Conservation (phyloP, 2,329 filamentous ascomycete species). For the Teratosphaeria pseudoeucalypti region DNA sequence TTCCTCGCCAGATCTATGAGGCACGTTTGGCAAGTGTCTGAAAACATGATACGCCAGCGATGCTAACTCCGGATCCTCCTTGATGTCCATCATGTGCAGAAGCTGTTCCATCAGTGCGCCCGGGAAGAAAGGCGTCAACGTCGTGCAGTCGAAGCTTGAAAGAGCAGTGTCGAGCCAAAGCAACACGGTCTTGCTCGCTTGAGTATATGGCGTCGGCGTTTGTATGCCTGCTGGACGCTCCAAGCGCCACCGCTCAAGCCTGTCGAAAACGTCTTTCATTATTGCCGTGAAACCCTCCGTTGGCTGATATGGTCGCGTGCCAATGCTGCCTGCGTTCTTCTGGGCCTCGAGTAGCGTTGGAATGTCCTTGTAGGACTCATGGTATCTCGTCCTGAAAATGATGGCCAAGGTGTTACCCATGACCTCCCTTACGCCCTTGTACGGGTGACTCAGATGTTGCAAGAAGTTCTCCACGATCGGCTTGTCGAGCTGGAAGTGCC, state of each 20-base stretch:
- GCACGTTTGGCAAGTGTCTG: conserved; percentile 89
- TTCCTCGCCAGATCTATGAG: conserved; percentile 78
- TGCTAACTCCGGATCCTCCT: conserved; percentile 93
- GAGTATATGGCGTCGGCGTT: conserved; percentile 87
- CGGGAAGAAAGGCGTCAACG: conserved; percentile 84
- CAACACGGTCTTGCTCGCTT: conserved; percentile 88
- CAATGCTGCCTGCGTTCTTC: conserved; percentile 68
- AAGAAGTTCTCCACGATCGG: conserved; percentile 86
- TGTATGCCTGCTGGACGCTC: conserved; percentile 80
- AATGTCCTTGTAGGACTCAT: conserved; percentile 84
- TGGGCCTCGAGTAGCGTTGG: conserved; percentile 65
- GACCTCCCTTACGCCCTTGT: conserved; percentile 91
- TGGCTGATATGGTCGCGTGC: conserved; percentile 72
- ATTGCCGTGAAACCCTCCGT: conserved; percentile 61
- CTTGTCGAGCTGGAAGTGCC: conserved; percentile 89
- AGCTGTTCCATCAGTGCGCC: conserved; percentile 82
- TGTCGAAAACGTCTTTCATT: conserved; percentile 63
- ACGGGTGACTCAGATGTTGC: conserved; percentile 86
- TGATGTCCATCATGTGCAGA: conserved; percentile 99
- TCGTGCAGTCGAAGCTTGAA: conserved; percentile 83
- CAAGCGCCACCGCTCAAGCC: conserved; percentile 77
- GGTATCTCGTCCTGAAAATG: conserved; percentile 83
- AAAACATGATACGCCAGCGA: conserved; percentile 93
- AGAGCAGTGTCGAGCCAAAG: conserved; percentile 90
- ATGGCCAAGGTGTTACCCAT: conserved; percentile 82